Evolutionary conservation across 495 filamentous ascomycete genomes (phyloP), one percentile per base, ranked within the genome.

Genomic region (Aspergillus haitiensis): DNA sequence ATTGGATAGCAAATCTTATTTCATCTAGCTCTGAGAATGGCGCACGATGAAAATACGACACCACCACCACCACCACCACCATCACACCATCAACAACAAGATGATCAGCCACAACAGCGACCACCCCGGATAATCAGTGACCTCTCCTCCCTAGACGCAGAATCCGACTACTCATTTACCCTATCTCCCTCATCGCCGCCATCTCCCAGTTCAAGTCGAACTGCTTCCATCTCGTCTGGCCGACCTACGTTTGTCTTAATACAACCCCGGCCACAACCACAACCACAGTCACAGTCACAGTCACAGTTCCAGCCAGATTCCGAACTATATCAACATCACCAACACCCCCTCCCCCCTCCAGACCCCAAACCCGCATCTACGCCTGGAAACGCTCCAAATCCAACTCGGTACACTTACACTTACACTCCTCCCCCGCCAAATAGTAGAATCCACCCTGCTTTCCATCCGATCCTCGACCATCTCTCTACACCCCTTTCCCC

Each of bases 401-500:
- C 47, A 13, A 21, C 47, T 55, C 18, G 12, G 16, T n/a, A 6
- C 40, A 56, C 18, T n/a, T 52, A 52, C 48, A 42, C 7, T 49
- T 37, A 16, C 48, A 59, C 6, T 36, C 57, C 53, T 63, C 31
- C 39, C 31, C 56, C 53, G 45, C 37, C 18, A 18, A 33, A 27
- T 6, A 32, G 48, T n/a, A 40, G 42, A 49, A 15, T 40, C 42
- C 58, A 64, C 50, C 64, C 45, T 18, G 42, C 51, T 31, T 74
- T 72, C 64, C 44, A 46, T 32, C 35, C 57, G 31, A 55, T 68
- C 46, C 55, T 81, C 55, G 35, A 60, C 58, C 58, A 75, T 63
- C 56, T 82, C 56, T 47, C 70, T 33, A 63, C 64, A 34, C 62
- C 62, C 32, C 70, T 82, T 35, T 57, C 65, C 60, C 72, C 74